Evolutionary conservation across 163 green algal species (phyloP).

Genomic region (Volvox carteri): DNA sequence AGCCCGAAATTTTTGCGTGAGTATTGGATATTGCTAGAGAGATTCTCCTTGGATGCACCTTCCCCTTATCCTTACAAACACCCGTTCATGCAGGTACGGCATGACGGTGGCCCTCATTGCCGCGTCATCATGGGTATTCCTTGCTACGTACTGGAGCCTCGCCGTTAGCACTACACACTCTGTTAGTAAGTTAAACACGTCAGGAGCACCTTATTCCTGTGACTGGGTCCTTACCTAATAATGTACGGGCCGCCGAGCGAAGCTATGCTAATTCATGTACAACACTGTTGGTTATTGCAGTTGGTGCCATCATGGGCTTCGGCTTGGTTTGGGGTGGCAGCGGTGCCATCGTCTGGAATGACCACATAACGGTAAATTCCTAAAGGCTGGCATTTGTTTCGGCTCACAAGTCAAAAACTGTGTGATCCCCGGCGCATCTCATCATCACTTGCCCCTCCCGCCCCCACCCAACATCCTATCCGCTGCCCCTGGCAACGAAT

Average conservation of each 20-base stretch:
- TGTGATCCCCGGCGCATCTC: too few relatives aligned
- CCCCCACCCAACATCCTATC: too few relatives aligned
- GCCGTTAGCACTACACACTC: constrained; percentile 74
- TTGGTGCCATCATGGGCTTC: constrained; percentile 66
- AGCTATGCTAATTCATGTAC: too few relatives aligned
- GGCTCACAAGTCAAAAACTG: too few relatives aligned
- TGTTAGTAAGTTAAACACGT: constrained; percentile 64
- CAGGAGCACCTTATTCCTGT: too few relatives aligned
- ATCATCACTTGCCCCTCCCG: too few relatives aligned
- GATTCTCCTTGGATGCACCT: background rate
- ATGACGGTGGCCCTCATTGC: constrained; percentile 69
- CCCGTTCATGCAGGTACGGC: constrained; percentile 60
- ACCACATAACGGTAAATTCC: background rate
- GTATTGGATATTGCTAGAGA: background rate
- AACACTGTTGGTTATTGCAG: background rate
- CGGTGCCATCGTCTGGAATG: constrained; percentile 42
- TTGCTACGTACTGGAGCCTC: constrained; percentile 68
- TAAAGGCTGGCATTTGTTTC: too few relatives aligned
- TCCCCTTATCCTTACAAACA: background rate
- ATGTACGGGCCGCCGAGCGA: too few relatives aligned
- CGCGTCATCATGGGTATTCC: constrained; percentile 64
- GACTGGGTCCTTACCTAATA: too few relatives aligned
- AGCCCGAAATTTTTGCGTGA: constrained; percentile 37
- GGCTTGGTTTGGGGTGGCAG: constrained; percentile 60
- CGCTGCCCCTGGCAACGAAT: too few relatives aligned